Conservation (phyloP, 129 eudicot species). For the Flaveria ramosissima region DNA sequence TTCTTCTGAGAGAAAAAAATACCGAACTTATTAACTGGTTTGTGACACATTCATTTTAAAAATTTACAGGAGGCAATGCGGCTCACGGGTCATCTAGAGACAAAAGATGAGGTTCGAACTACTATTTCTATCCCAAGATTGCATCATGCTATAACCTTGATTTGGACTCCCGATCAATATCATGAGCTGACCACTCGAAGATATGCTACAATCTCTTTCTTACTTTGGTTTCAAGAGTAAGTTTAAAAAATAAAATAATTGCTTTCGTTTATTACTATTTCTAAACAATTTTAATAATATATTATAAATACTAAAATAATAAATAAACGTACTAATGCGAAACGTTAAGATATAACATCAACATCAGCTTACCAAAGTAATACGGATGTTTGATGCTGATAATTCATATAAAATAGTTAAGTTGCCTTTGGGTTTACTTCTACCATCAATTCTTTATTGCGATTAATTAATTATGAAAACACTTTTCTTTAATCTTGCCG, state of each 20-base stretch:
- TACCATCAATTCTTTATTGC: background rate
- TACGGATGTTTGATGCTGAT: conserved; percentile 7
- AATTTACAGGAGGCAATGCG: too few species aligned
- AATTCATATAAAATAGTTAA: background rate
- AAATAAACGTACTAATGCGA: background rate
- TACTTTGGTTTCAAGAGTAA: too few species aligned
- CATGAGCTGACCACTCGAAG: too few species aligned
- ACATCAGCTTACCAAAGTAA: background rate
- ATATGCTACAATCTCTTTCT: background rate
- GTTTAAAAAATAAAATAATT: background rate
- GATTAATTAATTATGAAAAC: background rate
- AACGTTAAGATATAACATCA: background rate
- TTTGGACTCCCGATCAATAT: too few species aligned
- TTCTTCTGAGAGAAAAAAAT: too few species aligned
- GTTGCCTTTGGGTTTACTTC: conserved; percentile 6
- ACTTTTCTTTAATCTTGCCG: background rate
- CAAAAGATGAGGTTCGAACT: too few species aligned
- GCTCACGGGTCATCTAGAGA: too few species aligned
- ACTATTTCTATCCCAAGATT: too few species aligned
- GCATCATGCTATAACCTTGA: too few species aligned
- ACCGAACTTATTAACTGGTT: too few species aligned
- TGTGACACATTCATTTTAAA: too few species aligned
- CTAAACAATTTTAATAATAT: background rate
- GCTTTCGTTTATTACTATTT: background rate
- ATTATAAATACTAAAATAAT: background rate